These are phyloP conservation scores for Tubosaeta sp. DNA, from an alignment of 768 basidiomycete genomes.

Conservation along the genomic window DNA sequence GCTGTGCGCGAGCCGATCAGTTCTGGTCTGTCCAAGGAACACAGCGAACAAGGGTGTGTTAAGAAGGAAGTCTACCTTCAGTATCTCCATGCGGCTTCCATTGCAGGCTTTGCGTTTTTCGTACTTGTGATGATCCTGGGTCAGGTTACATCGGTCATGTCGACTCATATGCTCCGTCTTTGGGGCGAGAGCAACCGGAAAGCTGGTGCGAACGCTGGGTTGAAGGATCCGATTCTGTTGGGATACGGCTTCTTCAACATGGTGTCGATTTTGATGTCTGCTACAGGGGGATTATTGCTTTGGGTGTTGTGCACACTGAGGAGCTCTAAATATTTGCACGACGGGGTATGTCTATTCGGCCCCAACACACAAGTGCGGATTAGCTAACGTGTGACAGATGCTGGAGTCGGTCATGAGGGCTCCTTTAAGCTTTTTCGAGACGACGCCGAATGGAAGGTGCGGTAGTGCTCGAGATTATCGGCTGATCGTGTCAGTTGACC, in stretches of 20 bases:
- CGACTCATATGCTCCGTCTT: conserved; percentile 63
- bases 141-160: conserved; percentile 58
- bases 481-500: background rate
- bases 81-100: conserved; percentile 80
- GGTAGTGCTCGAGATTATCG: conserved; percentile 8
- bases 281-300: conserved; percentile 57
- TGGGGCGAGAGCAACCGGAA: conserved; percentile 81
- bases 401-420: conserved; percentile 74
- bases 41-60: conserved; percentile 77
- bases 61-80: conserved; percentile 69
- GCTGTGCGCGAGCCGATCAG: conserved; percentile 37
- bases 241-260: conserved; percentile 69
- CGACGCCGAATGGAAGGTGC: conserved; percentile 80
- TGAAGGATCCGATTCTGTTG: conserved; percentile 52
- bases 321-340: conserved; percentile 73
- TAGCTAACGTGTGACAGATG: conserved; percentile 48
- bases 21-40: conserved; percentile 59
- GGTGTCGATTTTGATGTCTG: conserved; percentile 49
- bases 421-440: conserved; percentile 86
- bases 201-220: conserved; percentile 52
- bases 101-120: conserved; percentile 64
- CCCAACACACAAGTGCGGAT: background rate
- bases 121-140: conserved; percentile 48
- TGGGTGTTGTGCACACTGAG: conserved; percentile 75
- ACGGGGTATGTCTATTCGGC: conserved; percentile 46